Base-by-base conservation (phyloP, 148 eudicot genomes). In the Polygonum maritimum region DNA sequence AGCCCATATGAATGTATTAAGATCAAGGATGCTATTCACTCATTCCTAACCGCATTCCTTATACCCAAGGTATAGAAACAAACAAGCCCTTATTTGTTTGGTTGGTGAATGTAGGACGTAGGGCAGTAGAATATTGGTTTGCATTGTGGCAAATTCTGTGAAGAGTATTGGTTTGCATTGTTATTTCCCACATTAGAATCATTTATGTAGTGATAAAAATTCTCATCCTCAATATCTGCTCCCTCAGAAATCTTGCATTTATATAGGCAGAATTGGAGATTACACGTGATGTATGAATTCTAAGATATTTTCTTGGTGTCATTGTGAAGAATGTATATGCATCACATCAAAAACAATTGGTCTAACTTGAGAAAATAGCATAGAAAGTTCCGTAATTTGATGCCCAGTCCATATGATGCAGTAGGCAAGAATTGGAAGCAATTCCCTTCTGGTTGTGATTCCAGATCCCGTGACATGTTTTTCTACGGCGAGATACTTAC, bases 391-490 rank as follows among this genome's bases (percentile, higher is more conserved):
- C 31, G 38, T 2, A 36, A 14, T 67, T 15, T 38, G 45, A 63
- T 51, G 74, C 81, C 81, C 79, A 74, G 57, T 75, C 76, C 81
- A 58, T 82, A 80, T 89, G 81, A 78, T 88, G 90, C 89, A 86
- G 89, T 89, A 94, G 98, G 98, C 92, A 62, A 87, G 80, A 74
- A 75, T 92, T 70, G 98, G 97, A 80, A 83, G 82, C 62, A 80
- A 83, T 79, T 87, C 97, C 26, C 84, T 95, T 49, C 81, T 95
- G 80, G 97, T 83, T 75, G 86, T 95, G 69, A 89, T 90, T 84
- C 97, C 97, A 78, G 97, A 95, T 86, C 98, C 98, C 47, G 97
- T 92, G 80, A 90, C 97, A 21, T 95, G 98, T 78, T 95, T 95
- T 76, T 84, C 98, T 49, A 88, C 91, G 13, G 93, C 98, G 78